Base-by-base conservation (phyloP, 345 rosid genomes). In the Gossypium bickii region DNA sequence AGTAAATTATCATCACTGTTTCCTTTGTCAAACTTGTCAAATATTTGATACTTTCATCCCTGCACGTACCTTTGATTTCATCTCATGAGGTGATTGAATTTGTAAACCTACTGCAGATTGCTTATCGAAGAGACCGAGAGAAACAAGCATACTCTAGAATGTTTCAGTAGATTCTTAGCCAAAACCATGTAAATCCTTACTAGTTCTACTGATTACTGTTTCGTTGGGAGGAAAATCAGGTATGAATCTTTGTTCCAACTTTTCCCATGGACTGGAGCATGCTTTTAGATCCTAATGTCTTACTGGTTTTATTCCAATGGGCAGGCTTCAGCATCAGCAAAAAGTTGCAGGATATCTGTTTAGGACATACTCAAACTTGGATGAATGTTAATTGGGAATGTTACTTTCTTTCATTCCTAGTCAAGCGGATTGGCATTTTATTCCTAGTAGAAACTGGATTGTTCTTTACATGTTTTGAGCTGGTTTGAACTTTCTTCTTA, bases 101-200 rank as follows among this genome's bases (percentile, higher is more conserved):
- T 53, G 69, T 59, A 61, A 70, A 69, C 43, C 68, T 34, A 18
- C 62, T 29, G 20, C 86, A 83, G 82, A 65, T 83, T 69, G 78
- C 80, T 45, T 80, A 80, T 44, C 78, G 83, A 48, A 73, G n/a
- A 18, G 80, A 80, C 55, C 76, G 18, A 58, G 83, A 83, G 80
- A 83, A 80, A 76, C 78, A 47, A 72, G 81, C 81, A 3, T 80
- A 75, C 52, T 64, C 81, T 17, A 80, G 53, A 76, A 83, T 83
- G 86, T 83, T 83, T 66, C 83, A 83, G 44, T 83, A 83, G 80
- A 12, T 18, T 72, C 59, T 34, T 13, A 57, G 59, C 63, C 13
- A 9, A 66, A 52, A 15, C 17, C 16, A 27, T 67, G 76, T 52
- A n/a, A 7, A 53, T 18, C 9, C 9, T 53, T 49, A 34, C 41